Evolutionary conservation across 768 basidiomycete genomes (phyloP).

Genomic region (Kockovaella imperatae): DNA sequence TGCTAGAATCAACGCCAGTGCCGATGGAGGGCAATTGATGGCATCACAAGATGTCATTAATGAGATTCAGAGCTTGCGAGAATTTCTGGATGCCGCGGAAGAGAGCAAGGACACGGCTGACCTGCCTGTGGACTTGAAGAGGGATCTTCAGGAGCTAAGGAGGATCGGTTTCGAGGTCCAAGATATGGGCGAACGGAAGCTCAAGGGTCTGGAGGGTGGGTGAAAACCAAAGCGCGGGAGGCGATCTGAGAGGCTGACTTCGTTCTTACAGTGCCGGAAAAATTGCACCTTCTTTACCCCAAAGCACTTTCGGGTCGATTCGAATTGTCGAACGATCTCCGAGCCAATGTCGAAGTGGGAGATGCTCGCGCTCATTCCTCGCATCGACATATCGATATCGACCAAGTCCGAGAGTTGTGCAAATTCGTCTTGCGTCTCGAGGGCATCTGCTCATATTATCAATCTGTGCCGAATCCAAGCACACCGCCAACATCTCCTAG

Average conservation of each 20-base stretch:
- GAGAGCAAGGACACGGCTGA: slow-evolving; percentile 41
- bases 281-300: slow-evolving; percentile 77
- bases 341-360: slow-evolving; percentile 39
- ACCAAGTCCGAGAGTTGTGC: slow-evolving; percentile 66
- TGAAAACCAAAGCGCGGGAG: not conserved
- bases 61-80: slow-evolving; percentile 49
- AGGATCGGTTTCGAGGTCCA: slow-evolving; percentile 62
- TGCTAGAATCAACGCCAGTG: slow-evolving; percentile 70
- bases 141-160: slow-evolving; percentile 63
- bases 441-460: slow-evolving; percentile 51
- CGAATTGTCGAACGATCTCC: slow-evolving; percentile 47
- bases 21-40: slow-evolving; percentile 89
- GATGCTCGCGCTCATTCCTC: slow-evolving; percentile 18
- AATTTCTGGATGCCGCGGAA: slow-evolving; percentile 47
- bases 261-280: slow-evolving; percentile 60
- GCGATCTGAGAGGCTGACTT: too few relatives aligned
- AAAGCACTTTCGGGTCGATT: slow-evolving; percentile 62
- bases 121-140: slow-evolving; percentile 41
- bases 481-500: too few relatives aligned
- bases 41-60: slow-evolving; percentile 73
- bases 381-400: slow-evolving; percentile 46
- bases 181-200: slow-evolving; percentile 77
- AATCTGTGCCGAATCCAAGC: slow-evolving; percentile 54
- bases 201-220: slow-evolving; percentile 77
- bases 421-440: slow-evolving; percentile 70